Percentiles rank a stretch among this genome's conserved stretches.
These are phyloP conservation scores for Suhomyces terraborum DNA, from an alignment of 1,139 yeast genomes.

Conservation along the genomic window DNA sequence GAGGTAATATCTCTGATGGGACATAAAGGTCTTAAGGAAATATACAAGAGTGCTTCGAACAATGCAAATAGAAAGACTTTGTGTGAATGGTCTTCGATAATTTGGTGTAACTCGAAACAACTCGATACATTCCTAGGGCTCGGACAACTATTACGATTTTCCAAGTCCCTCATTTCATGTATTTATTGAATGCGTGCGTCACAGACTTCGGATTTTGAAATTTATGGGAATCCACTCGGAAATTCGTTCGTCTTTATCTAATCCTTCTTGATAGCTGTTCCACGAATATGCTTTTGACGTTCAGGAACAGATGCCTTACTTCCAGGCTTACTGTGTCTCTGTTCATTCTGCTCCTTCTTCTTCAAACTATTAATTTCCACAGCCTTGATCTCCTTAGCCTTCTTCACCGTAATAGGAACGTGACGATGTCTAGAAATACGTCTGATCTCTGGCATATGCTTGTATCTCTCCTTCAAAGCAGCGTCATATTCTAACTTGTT, in stretches of 20 bases:
- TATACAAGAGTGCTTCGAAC: too few relatives aligned
- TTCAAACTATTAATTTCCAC: conserved; percentile 71
- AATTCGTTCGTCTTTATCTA: background rate
- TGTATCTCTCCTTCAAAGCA: conserved; percentile 87
- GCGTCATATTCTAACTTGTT: conserved; percentile 86
- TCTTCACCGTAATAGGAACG: conserved; percentile 81
- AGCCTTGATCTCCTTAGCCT: conserved; percentile 82
- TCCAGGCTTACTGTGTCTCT: conserved; percentile 75
- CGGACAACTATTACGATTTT: too few relatives aligned
- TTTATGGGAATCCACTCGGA: background rate
- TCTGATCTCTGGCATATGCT: conserved; percentile 94
- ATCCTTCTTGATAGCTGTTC: conserved; percentile 65
- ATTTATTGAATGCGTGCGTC: too few relatives aligned
- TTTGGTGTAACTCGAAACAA: too few relatives aligned
- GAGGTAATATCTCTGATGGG: too few relatives aligned
- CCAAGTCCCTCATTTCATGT: too few relatives aligned
- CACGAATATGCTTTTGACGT: conserved; percentile 82
- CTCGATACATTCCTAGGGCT: too few relatives aligned
- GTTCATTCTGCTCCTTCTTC: conserved; percentile 78
- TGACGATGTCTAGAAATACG: conserved; percentile 92
- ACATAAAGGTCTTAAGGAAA: too few relatives aligned
- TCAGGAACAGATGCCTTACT: conserved; percentile 65
- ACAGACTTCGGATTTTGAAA: too few relatives aligned
- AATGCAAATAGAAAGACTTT: too few relatives aligned
- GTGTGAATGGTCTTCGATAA: too few relatives aligned